Conservation (phyloP, 768 basidiomycete species). For the Boletellus emodensis region DNA sequence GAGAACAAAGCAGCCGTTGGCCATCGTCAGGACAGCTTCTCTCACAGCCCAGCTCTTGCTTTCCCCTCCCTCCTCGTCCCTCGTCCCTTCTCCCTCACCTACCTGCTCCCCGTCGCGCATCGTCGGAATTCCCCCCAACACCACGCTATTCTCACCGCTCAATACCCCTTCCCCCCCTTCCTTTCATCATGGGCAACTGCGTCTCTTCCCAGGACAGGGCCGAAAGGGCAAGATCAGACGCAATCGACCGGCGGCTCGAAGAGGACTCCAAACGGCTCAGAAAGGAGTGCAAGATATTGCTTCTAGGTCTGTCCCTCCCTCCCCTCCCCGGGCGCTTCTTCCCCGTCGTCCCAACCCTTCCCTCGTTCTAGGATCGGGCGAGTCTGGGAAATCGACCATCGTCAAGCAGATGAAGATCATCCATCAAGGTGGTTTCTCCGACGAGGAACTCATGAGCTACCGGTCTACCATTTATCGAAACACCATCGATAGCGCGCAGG, state of each 20-base stretch:
- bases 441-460: conserved; percentile 72
- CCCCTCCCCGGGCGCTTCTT: conserved; percentile 8
- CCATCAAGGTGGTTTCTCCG: conserved; percentile 85
- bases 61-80: too few relatives aligned
- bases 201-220: conserved; percentile 52
- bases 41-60: background rate
- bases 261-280: conserved; percentile 80
- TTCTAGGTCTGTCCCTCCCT: conserved; percentile 65
- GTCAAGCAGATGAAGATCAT: conserved; percentile 99
- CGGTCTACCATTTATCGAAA: conserved; percentile 80
- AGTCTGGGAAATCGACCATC: conserved; percentile 93
- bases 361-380: conserved; percentile 72
- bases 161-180: background rate
- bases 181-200: conserved; percentile 61
- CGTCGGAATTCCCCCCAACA: background rate
- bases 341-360: background rate
- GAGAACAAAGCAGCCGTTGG: too few relatives aligned
- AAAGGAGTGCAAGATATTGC: conserved; percentile 88
- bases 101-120: background rate
- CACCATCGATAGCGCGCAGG: conserved; percentile 85
- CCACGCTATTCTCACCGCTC: background rate
- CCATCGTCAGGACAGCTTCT: too few relatives aligned
- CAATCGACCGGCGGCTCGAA: conserved; percentile 80
- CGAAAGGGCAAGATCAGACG: conserved; percentile 60
- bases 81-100: too few relatives aligned